These are phyloP conservation scores for Monilinia fructigena DNA, from an alignment of 2,329 filamentous ascomycete genomes.

Conservation along the genomic window DNA sequence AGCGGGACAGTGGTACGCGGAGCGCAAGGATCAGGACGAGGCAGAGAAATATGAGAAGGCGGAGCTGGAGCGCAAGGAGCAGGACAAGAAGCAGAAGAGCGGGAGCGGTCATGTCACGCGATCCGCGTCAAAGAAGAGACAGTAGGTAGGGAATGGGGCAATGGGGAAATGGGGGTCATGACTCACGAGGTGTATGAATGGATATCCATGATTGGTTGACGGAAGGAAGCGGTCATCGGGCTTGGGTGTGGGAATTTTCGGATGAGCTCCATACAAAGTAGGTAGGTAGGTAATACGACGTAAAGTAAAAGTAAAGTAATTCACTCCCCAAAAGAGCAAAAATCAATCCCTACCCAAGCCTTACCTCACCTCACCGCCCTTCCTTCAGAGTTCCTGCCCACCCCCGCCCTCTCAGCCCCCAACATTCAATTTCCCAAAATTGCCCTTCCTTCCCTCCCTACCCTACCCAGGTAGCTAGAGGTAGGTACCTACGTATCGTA, in stretches of 20 bases:
- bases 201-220: background rate
- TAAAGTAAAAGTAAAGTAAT: conserved; percentile 1
- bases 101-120: conserved; percentile 29
- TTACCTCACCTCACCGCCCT: too few species aligned
- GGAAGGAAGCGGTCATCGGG: background rate
- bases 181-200: background rate
- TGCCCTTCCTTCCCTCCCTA: too few species aligned
- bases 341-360: background rate
- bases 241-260: conserved; percentile 12
- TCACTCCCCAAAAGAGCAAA: background rate
- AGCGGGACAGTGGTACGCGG: conserved; percentile 97
- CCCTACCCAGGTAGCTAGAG: too few species aligned
- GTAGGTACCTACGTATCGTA: too few species aligned
- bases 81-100: conserved; percentile 39
- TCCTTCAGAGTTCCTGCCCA: too few species aligned
- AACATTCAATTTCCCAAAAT: too few species aligned
- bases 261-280: background rate
- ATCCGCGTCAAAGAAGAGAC: conserved; percentile 42
- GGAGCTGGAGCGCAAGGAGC: conserved; percentile 48
- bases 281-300: too few species aligned
- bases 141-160: conserved; percentile 27
- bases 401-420: too few species aligned
- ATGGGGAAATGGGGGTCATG: too few species aligned
- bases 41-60: conserved; percentile 61
- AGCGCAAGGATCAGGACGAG: conserved; percentile 87